phyloP scores from a whole-genome alignment of 2,329 filamentous ascomycete species.

The Passalora sequoiae region DNA sequence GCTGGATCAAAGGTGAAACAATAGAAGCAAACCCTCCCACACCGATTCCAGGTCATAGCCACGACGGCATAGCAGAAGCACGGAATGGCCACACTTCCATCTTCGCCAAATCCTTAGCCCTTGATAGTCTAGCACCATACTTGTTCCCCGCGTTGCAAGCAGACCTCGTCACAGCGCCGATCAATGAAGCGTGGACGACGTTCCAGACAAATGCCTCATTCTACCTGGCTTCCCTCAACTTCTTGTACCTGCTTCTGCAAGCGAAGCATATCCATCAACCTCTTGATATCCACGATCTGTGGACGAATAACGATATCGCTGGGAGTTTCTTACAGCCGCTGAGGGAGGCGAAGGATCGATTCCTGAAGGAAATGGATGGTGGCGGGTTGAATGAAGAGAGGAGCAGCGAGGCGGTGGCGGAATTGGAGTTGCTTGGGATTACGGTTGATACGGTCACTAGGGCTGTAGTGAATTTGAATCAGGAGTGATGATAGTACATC shows the following conservation, averaged over 20 bases:
- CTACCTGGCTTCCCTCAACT: slow-evolving; percentile 53
- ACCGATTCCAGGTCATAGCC: slow-evolving; percentile 16
- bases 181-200: slow-evolving; percentile 40
- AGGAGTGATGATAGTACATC: too few relatives aligned
- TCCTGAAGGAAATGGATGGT: slow-evolving; percentile 36
- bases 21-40: slow-evolving; percentile 42
- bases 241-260: slow-evolving; percentile 54
- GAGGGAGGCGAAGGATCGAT: slow-evolving; percentile 34
- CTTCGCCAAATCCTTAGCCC: slow-evolving; percentile 45
- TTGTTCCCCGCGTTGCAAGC: slow-evolving; percentile 49
- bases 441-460: slow-evolving; percentile 31
- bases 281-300: slow-evolving; percentile 45
- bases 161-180: slow-evolving; percentile 37
- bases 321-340: slow-evolving; percentile 43
- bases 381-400: slow-evolving; percentile 35
- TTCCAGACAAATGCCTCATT: slow-evolving; percentile 50
- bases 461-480: slow-evolving; percentile 28
- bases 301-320: slow-evolving; percentile 38
- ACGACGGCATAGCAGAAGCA: slow-evolving; percentile 12
- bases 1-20: slow-evolving; percentile 58
- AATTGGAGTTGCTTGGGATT: slow-evolving; percentile 31
- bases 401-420: slow-evolving; percentile 34
- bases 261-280: slow-evolving; percentile 44
- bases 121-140: slow-evolving; percentile 46
- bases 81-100: slow-evolving; percentile 31